A percentile compares a stretch with the other conserved stretches of the same genome.
phyloP scores from a whole-genome alignment of 2,329 filamentous ascomycete genomes.

The Calycina herbarum region DNA sequence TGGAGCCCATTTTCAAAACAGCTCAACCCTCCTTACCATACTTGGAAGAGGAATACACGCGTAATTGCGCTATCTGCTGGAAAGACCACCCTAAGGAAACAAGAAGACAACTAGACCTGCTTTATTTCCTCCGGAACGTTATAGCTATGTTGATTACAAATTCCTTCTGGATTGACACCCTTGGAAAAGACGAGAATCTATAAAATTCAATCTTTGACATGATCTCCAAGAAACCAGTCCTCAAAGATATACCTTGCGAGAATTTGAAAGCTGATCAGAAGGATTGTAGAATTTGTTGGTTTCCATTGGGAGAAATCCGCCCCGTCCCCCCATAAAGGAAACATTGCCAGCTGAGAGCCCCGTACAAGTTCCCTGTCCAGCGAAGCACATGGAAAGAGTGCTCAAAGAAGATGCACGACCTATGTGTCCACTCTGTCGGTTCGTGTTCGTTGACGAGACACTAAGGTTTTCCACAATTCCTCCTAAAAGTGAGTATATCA shows the following conservation, averaged over 20 bases:
- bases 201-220: background rate
- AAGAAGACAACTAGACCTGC: background rate
- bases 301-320: background rate
- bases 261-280: background rate
- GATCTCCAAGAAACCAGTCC: background rate
- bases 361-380: background rate
- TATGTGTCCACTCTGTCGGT: background rate
- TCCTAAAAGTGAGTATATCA: background rate
- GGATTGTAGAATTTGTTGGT: background rate
- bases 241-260: background rate
- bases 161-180: background rate
- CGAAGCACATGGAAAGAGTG: background rate
- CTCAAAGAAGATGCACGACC: background rate
- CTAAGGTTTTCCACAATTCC: background rate
- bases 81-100: background rate
- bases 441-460: background rate
- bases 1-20: no score
- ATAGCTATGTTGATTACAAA: background rate
- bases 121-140: background rate
- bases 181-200: background rate
- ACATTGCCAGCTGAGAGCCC: background rate
- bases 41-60: background rate
- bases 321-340: background rate
- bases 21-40: no score
- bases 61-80: background rate